A percentile compares a stretch with the other conserved stretches of the same genome.
Evolutionary conservation across 2,329 filamentous ascomycete species (phyloP).

Genomic region (Cercospora sojina): DNA sequence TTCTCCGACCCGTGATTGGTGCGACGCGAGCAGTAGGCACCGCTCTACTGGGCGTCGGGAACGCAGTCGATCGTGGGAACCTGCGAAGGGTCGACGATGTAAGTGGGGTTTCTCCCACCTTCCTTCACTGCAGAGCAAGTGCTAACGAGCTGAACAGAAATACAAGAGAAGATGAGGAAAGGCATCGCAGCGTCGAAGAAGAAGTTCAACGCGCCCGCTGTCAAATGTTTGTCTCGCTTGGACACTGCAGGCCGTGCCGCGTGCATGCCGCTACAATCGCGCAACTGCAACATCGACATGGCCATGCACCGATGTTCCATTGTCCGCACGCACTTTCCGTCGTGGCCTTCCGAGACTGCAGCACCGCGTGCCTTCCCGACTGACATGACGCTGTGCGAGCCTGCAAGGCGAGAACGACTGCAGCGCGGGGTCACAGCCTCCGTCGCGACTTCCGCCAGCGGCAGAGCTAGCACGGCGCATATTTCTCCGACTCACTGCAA

Average conservation of each 20-base stretch:
- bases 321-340: neutral
- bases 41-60: constrained; percentile 87
- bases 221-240: neutral
- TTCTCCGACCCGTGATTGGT: constrained; percentile 86
- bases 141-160: constrained; percentile 34
- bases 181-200: neutral
- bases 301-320: neutral
- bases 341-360: neutral
- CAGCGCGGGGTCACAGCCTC: neutral
- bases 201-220: neutral
- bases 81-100: constrained; percentile 83
- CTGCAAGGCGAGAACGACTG: neutral
- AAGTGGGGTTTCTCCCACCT: constrained; percentile 52
- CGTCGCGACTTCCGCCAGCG: neutral
- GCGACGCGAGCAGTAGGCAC: constrained; percentile 85
- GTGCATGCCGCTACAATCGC: neutral
- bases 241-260: neutral
- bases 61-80: constrained; percentile 82
- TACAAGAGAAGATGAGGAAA: constrained; percentile 33
- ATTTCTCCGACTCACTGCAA: constrained; percentile 15
- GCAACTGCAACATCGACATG: neutral
- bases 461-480: neutral
- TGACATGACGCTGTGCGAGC: neutral
- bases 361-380: neutral
- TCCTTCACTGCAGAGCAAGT: neutral